Evolutionary conservation across 805 yeast species (phyloP).

Genomic region (Ogataea nonfermentans): DNA sequence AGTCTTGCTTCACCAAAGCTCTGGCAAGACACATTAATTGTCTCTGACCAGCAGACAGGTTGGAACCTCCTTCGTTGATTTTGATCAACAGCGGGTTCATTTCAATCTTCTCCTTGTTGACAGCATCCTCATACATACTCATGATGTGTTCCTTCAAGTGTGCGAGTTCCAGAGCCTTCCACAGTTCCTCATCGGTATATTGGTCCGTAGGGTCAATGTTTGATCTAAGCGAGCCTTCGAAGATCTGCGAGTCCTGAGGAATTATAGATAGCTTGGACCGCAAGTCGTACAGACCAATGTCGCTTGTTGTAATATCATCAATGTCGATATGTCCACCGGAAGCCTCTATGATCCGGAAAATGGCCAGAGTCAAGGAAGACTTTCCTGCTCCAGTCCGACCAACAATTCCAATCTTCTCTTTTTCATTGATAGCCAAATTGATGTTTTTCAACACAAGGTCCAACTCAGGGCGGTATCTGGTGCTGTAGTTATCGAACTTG

Average conservation of each 20-base stretch:
- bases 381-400: conserved; percentile 98
- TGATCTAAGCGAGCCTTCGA: conserved; percentile 81
- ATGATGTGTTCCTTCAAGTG: conserved; percentile 69
- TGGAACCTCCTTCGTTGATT: conserved; percentile 45
- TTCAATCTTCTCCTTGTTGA: conserved; percentile 40
- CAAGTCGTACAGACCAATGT: conserved; percentile 73
- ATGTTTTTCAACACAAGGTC: conserved; percentile 76
- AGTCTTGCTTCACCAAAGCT: conserved; percentile 61
- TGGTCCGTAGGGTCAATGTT: conserved; percentile 80
- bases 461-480: conserved; percentile 78
- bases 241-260: conserved; percentile 92
- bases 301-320: conserved; percentile 64
- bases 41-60: conserved; percentile 83
- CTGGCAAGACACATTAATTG: conserved; percentile 83
- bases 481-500: conserved; percentile 68
- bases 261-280: conserved; percentile 78
- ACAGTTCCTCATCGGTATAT: conserved; percentile 73
- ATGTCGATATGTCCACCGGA: conserved; percentile 60
- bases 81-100: conserved; percentile 28
- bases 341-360: conserved; percentile 82
- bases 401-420: conserved; percentile 91
- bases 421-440: conserved; percentile 58
- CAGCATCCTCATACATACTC: conserved; percentile 46
- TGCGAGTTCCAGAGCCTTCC: conserved; percentile 76
- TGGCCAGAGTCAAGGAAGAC: conserved; percentile 77